Base-by-base conservation (phyloP, 75 land plant genomes). In the Pinus tabuliformis region DNA sequence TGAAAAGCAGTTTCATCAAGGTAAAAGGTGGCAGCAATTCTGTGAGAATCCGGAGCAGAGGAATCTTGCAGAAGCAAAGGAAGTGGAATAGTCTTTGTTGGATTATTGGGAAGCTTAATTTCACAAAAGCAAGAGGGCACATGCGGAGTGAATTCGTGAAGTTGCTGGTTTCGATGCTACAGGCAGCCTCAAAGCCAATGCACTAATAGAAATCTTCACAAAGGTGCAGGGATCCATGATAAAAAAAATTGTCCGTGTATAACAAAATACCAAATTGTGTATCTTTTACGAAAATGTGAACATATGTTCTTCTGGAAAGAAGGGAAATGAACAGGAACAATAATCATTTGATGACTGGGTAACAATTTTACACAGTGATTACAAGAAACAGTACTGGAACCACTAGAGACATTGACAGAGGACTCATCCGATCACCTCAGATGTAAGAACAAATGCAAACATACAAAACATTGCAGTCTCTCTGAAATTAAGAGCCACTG, bases 201-300 rank as follows among this genome's bases (percentile, higher is more conserved):
- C 90, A 28, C 86, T 84, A 20, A 95, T 83, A 4, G 87, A 87
- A 61, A 95, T 59, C 6, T 91, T 79, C 11, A 87, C 89, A 72
- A 95, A 95, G 20, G 96, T 85, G 16, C 98, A 91, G 33, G 96
- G 91, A 80, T 95, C 98, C 98, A 89, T 89, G 39, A 59, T 70
- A 30, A 21, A 39, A 22, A 20, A 68, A 68, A 1, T 39, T 42
- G 13, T 39, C 8, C 22, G 9, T 45, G n/a, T 20, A 68, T 22
- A 16, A 68, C 39, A 20, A 20, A n/a, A 66, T 37, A 42, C 3
- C 72, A 37, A 42, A 37, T 68, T n/a, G 54, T 18, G 42, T 45
- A 68, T 37, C 11, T n/a, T 9, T 3, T 20, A 39, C 11, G 14
- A 68, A 22, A 37, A 42, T 42, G n/a, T 18, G 42, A 39, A 68